Percentiles rank a stretch among this genome's conserved stretches.
Evolutionary conservation across 1,139 yeast genomes (phyloP).

Genomic region (Hanseniaspora sp.): DNA sequence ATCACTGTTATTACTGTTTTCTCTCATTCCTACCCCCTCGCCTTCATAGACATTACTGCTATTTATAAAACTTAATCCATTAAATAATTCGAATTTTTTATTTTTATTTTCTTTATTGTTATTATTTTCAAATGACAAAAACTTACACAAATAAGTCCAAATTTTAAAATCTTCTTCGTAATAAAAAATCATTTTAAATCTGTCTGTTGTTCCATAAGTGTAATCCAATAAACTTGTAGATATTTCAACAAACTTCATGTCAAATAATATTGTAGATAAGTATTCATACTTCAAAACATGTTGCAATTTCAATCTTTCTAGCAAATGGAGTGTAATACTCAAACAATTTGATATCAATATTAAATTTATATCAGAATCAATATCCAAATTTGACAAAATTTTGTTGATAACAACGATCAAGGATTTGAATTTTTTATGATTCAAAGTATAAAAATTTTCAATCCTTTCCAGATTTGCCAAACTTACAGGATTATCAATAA

Average conservation of each 20-base stretch:
- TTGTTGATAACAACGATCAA: conserved; percentile 54
- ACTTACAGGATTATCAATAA: background rate
- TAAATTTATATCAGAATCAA: conserved; percentile 50
- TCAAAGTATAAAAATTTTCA: conserved; percentile 46
- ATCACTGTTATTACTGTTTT: background rate
- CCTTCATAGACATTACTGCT: background rate
- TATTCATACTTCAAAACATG: conserved; percentile 74
- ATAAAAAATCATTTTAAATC: conserved; percentile 34
- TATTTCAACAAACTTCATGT: conserved; percentile 49
- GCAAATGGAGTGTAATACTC: conserved; percentile 41
- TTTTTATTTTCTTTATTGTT: conserved; percentile 6
- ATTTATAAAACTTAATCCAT: background rate
- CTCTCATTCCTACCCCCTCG: background rate
- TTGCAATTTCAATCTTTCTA: conserved; percentile 68
- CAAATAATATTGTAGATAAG: conserved; percentile 60
- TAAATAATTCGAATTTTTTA: background rate
- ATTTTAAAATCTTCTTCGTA: conserved; percentile 37
- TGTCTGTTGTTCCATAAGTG: conserved; percentile 29
- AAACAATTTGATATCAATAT: conserved; percentile 51
- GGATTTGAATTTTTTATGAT: conserved; percentile 48
- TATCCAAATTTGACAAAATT: conserved; percentile 33
- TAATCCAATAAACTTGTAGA: conserved; percentile 32
- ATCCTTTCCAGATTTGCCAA: conserved; percentile 40
- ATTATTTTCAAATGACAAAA: conserved; percentile 19
- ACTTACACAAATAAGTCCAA: conserved; percentile 29